Base-by-base conservation (phyloP, 148 eudicot genomes). In the Drosera capensis region DNA sequence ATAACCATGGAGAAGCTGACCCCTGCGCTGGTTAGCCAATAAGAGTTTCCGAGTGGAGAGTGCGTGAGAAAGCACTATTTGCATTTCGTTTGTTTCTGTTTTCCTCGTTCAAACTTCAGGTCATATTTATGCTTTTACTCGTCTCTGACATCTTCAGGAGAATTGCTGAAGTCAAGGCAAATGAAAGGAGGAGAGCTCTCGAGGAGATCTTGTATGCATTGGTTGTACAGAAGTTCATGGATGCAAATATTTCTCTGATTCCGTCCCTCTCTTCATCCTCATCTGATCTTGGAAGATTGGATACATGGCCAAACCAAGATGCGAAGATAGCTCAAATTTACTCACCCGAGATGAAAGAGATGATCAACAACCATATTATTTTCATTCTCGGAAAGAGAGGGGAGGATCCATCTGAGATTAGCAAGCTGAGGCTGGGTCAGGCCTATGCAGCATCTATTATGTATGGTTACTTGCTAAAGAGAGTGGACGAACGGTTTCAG, bases 391-490 rank as follows among this genome's bases (percentile, higher is more conserved):
- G 99, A 21, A 76, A 76, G 37, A 75, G 93, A 11, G 20, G 64
- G 28, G 67, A 71, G 7, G 93, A 90, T 55, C 54, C 78, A 28
- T 46, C 54, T 6, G 70, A 80, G 56, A 73, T 90, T 46, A 90
- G 99, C 79, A 90, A 80, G 54, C 70, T 81, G 18, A 59, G 85
- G 49, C 82, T 85, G 8, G 99, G 99, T 15, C 99, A 90, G 46
- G 99, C 85, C 14, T 90, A 90, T 63, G 99, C 99, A 1, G 99
- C 95, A 14, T 90, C 99, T 14, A 74, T 84, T 29, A 90, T 90
- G 93, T 90, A 84, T 43, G 95, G 99, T 5, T 90, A 90, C 70
- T 90, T 90, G 62, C 85, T 90, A 23, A 90, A 70, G 64, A 74
- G 95, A 37, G 75, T 90, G 1, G 99, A 84, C 50, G 80, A 90